Evolutionary conservation across 352 stramenopile genomes (phyloP), one percentile per base, ranked within the genome.

Genomic region (Globisporangium cylindrosporum): DNA sequence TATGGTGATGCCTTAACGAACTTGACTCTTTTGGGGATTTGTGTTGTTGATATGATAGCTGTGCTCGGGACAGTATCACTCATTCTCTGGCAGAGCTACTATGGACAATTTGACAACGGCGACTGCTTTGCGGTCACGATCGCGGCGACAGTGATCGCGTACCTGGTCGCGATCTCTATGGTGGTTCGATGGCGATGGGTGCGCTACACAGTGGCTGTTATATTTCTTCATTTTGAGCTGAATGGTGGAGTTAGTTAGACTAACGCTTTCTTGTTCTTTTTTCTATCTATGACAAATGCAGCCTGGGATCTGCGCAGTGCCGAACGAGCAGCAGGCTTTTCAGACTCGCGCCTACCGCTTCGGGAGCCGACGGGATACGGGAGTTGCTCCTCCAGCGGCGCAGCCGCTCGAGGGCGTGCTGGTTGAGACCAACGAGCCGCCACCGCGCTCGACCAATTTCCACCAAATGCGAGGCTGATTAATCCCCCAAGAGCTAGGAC

Each of bases 111-210:
- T 51, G 73, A 92, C 71, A 90, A 92, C 56, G 83, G 86, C 36
- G 84, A 94, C 73, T 91, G 84, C 70, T 88, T 91, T n/a, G 78
- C 75, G 41, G 74, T 91, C 59, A 80, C 79, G 4, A 65, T 89
- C n/a, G 79, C 86, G 7, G 81, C 81, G 7, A 91, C 82, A 4
- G 72, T 89, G 34, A 89, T 92, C 62, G 82, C 82, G n/a, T 92
- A 84, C 59, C 68, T 78, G 15, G 71, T 80, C 56, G 76, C 82
- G 10, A 77, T 94, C 51, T 92, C 86, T 29, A 94, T 94, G 86
- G 64, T 77, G 32, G 82, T 92, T 22, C 82, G 82, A 20, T 94
- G 84, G 84, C 84, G 84, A 69, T 94, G 84, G 82, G 81, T 87
- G 41, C 43, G 49, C 18, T 49, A 25, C 36, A 6, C n/a, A 25